Conservation (phyloP, 1,284 basidiomycete species). For the Hemileia vastatrix region DNA sequence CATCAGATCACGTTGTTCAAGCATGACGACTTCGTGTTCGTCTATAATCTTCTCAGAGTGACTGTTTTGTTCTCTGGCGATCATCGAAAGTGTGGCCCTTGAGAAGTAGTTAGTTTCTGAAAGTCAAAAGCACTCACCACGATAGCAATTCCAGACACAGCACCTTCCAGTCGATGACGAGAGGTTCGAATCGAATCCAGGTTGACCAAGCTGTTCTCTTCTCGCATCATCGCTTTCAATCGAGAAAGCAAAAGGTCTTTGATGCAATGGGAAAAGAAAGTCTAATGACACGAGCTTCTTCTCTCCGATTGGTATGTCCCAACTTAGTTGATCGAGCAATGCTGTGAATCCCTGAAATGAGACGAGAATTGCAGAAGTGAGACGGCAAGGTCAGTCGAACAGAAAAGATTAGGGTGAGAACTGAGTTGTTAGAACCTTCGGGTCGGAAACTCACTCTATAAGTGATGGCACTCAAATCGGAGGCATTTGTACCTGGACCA, state of each 20-base stretch:
- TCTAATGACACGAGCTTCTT: neutral
- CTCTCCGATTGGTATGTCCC: neutral
- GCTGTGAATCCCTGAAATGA: neutral
- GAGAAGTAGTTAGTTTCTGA: no score
- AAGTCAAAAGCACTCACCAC: neutral
- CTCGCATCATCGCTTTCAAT: neutral
- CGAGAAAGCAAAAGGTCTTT: neutral
- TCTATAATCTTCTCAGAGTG: no score
- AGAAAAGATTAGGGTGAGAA: no score
- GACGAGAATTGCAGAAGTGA: neutral
- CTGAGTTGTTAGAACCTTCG: no score
- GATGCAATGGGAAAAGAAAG: neutral
- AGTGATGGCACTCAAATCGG: no score
- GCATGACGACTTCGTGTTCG: no score
- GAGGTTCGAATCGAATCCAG: neutral
- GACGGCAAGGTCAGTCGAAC: no score
- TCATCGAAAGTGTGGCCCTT: no score
- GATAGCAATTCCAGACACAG: neutral
- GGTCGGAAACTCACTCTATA: no score
- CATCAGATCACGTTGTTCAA: neutral
- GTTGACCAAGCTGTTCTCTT: neutral
- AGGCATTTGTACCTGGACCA: no score
- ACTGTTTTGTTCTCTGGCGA: no score
- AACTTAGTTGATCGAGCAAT: neutral
- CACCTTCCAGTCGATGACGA: neutral